Evolutionary conservation across 331 rosid species (phyloP).

Genomic region (Acacia pycnantha): DNA sequence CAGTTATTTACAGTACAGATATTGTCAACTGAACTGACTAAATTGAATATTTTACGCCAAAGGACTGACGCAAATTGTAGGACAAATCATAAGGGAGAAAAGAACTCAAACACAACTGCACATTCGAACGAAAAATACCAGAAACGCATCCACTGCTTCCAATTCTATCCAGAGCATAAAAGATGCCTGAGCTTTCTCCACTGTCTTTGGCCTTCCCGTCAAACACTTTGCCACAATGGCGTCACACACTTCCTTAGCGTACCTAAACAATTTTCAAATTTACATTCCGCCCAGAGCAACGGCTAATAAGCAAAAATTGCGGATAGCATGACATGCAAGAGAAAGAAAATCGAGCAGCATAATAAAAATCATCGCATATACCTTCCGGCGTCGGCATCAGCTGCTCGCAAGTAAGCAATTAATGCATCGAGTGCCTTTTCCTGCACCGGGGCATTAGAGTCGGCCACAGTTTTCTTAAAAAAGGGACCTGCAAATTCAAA

Average conservation of each 20-base stretch:
- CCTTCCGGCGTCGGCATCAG: slow-evolving; percentile 96
- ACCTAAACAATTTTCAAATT: slow-evolving; percentile 46
- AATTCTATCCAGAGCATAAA: slow-evolving; percentile 96
- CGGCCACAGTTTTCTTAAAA: slow-evolving; percentile 83
- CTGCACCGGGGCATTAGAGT: slow-evolving; percentile 96
- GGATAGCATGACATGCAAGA: slow-evolving; percentile 17
- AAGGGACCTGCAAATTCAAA: slow-evolving; percentile 57
- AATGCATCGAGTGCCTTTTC: slow-evolving; percentile 97
- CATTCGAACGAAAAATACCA: slow-evolving; percentile 52
- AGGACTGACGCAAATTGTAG: slow-evolving; percentile 20
- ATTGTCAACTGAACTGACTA: neutral
- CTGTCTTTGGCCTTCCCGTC: slow-evolving; percentile 97
- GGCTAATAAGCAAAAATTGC: neutral
- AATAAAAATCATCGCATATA: slow-evolving; percentile 12
- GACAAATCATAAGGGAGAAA: slow-evolving; percentile 12
- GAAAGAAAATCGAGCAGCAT: neutral
- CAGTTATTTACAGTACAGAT: neutral
- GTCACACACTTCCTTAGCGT: slow-evolving; percentile 89
- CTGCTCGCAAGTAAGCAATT: slow-evolving; percentile 88
- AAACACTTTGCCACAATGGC: slow-evolving; percentile 91
- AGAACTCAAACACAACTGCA: slow-evolving; percentile 10
- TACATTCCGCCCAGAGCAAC: neutral
- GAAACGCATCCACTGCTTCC: slow-evolving; percentile 92
- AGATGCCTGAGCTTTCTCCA: slow-evolving; percentile 94
- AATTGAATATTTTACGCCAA: neutral